Percentiles rank a stretch among this genome's conserved stretches.
phyloP scores from a whole-genome alignment of 768 basidiomycete genomes.

The Tremella yokohamensis region DNA sequence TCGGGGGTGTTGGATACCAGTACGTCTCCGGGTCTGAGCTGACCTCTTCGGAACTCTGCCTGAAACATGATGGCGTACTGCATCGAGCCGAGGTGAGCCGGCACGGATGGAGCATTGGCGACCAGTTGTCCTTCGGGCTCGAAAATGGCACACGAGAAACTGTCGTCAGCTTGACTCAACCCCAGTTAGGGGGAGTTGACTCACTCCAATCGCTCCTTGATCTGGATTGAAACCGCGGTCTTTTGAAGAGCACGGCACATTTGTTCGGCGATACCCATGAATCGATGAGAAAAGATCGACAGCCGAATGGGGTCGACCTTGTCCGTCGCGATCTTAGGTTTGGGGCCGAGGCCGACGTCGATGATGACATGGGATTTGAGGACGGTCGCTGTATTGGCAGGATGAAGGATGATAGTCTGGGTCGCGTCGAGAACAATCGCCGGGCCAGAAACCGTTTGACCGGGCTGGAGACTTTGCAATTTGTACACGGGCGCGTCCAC shows the following conservation, averaged over 20 bases:
- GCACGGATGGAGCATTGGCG: slow-evolving; percentile 44
- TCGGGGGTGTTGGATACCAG: slow-evolving; percentile 32
- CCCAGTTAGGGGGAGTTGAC: too few species aligned
- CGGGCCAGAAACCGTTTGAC: slow-evolving; percentile 73
- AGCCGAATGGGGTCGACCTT: slow-evolving; percentile 7
- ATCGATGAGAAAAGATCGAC: slow-evolving; percentile 13
- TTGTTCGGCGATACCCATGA: slow-evolving; percentile 61
- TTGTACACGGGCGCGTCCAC: too few species aligned
- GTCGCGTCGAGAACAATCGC: slow-evolving; percentile 92
- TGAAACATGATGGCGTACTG: slow-evolving; percentile 32
- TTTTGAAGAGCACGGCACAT: slow-evolving; percentile 89
- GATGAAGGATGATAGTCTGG: slow-evolving; percentile 68
- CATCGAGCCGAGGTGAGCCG: slow-evolving; percentile 40
- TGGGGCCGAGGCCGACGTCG: background rate
- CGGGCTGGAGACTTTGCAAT: slow-evolving; percentile 55
- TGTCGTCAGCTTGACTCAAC: too few species aligned
- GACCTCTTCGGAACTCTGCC: slow-evolving; percentile 15
- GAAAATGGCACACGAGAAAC: slow-evolving; percentile 86
- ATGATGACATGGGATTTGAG: slow-evolving; percentile 2
- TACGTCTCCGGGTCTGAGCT: slow-evolving; percentile 30
- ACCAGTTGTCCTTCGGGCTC: slow-evolving; percentile 57
- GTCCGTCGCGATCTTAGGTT: slow-evolving; percentile 6
- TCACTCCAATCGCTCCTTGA: slow-evolving; percentile 83
- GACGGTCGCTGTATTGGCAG: background rate
- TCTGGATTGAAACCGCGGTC: slow-evolving; percentile 88